Percentiles rank a stretch among this genome's conserved stretches.
Conservation (phyloP, 2,329 filamentous ascomycete genomes). For the Tolypocladium amazonense region DNA sequence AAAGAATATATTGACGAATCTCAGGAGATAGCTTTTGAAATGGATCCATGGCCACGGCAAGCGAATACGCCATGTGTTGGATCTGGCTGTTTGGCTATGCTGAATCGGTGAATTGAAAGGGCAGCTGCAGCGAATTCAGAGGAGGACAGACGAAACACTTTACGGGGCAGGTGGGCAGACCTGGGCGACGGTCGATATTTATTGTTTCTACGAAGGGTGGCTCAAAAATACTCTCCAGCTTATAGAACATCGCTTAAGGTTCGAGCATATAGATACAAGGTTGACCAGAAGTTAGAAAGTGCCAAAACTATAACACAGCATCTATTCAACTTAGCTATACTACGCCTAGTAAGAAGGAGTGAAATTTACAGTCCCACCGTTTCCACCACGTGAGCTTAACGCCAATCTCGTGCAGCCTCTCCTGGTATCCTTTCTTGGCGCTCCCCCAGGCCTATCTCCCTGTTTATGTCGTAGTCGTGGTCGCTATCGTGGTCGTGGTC, state of each 20-base stretch:
- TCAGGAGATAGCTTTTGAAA: neutral
- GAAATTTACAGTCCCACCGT: no score
- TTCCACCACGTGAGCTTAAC: no score
- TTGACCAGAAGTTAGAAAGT: neutral
- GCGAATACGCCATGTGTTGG: neutral
- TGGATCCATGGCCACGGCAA: neutral
- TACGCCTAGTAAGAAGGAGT: no score
- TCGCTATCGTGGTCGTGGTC: no score
- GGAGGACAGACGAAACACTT: neutral
- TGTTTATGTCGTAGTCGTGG: neutral
- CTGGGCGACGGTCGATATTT: neutral
- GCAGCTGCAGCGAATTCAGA: neutral
- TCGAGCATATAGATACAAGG: neutral
- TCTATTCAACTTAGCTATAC: no score
- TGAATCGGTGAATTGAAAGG: no score
- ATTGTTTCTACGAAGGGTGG: neutral
- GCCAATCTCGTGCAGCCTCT: no score
- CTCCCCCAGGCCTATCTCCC: no score
- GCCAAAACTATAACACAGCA: neutral
- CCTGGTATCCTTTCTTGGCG: no score
- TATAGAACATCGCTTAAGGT: neutral
- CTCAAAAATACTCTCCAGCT: neutral
- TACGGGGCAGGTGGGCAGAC: neutral
- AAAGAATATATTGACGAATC: neutral
- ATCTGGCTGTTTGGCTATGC: no score